Percentiles rank a stretch among this genome's conserved stretches.
phyloP scores from a whole-genome alignment of 768 basidiomycete genomes.

The Phlegmacium glaucopus region DNA sequence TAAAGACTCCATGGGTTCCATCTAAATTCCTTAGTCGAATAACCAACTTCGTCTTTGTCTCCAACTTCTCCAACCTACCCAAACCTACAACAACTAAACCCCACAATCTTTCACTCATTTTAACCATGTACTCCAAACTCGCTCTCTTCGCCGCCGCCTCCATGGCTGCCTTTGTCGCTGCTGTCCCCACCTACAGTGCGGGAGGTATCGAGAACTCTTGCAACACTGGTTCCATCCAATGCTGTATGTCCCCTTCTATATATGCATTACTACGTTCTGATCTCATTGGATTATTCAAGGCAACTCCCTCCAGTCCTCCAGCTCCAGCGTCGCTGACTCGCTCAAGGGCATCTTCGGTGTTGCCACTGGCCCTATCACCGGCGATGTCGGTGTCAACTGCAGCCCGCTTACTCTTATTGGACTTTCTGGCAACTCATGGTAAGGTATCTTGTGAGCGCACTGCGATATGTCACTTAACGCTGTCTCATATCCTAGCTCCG shows the following conservation, averaged over 20 bases:
- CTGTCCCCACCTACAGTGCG: slow-evolving; percentile 3
- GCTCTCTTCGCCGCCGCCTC: slow-evolving; percentile 9
- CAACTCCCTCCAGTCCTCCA: slow-evolving; percentile 5
- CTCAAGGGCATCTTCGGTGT: slow-evolving; percentile 11
- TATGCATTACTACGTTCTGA: not conserved
- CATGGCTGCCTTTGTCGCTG: slow-evolving; percentile 9
- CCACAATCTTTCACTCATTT: not conserved
- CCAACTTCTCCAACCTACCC: not conserved
- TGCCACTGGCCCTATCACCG: slow-evolving; percentile 9
- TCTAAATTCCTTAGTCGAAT: no score
- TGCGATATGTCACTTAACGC: not conserved
- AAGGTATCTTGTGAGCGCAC: not conserved
- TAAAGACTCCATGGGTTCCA: no score
- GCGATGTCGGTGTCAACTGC: slow-evolving; percentile 13
- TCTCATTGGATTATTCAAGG: not conserved
- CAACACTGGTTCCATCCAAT: slow-evolving; percentile 17
- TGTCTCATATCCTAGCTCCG: slow-evolving; percentile 2
- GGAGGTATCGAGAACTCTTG: slow-evolving; percentile 3
- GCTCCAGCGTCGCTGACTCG: not conserved
- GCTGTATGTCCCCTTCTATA: slow-evolving; percentile 4
- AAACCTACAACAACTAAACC: no score
- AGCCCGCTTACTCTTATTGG: slow-evolving; percentile 18
- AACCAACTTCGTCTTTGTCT: no score
- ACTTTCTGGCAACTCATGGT: slow-evolving; percentile 14
- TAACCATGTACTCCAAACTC: slow-evolving; percentile 12